Evolutionary conservation across 2,329 filamentous ascomycete species (phyloP), one percentile per base, ranked within the genome.

Genomic region (Aureobasidium sp.): DNA sequence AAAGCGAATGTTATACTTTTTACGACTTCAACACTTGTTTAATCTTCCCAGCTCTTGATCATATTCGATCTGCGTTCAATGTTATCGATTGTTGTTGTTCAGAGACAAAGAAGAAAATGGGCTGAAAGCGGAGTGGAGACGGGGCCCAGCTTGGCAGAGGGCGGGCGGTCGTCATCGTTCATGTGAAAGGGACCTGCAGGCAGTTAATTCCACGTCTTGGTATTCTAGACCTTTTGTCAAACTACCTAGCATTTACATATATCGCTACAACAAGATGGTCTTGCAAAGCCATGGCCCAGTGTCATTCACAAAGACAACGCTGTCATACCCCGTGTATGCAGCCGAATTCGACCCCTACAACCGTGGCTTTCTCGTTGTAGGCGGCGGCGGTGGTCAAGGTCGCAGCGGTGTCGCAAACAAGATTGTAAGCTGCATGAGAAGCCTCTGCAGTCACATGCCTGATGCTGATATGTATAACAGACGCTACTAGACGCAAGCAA

Each of bases 291-390:
- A 53, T 9, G 59, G 59, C 49, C 64, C 68, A 25, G 71, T 75
- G 7, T 74, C 74, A 59, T 76, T 72, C 66, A 82, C 87, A 64
- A 87, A 85, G 73, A 78, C 85, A 67, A 84, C 85, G 61, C 83
- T 95, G 66, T 84, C 86, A 62, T 97, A 93, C 74, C 92, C 92
- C 53, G 83, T 96, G 63, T 96, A 91, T 74, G 86, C 88, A 61
- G 89, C 91, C 72, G 91, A 91, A 71, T 97, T 96, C 74, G 91
- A 96, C 71, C 90, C 88, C 57, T 83, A 87, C 69, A 86, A 95
- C 77, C 82, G 87, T 63, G 83, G 83, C 65, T 86, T 86, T 65
- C 80, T 97, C 29, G 78, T 96, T 9, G 89, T 96, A 41, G 91
- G 88, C 63, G 93, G 93, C 58, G 93, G 93, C 64, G 93, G 93